Base-by-base conservation (phyloP, 2,329 filamentous ascomycete genomes). In the Venturia effusa region DNA sequence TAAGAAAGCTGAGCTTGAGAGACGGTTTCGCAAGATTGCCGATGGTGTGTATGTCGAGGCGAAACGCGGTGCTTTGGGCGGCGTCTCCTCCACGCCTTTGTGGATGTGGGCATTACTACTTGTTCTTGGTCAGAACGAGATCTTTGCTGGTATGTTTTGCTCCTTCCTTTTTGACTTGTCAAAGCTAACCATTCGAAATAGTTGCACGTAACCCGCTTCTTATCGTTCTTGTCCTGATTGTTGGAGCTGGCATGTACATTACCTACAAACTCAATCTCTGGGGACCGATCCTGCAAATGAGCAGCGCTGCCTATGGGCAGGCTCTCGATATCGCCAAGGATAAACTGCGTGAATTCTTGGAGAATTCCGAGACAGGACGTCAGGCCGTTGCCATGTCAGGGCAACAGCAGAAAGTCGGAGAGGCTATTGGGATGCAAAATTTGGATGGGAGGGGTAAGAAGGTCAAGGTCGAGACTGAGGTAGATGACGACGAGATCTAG, bases 1-100 rank as follows among this genome's bases (percentile, higher is more conserved):
- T 68, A 96, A 97, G 78, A 85, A 90, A 66, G 90, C 96, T 73
- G 92, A 99, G 73, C 83, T 99, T 34, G 90, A 92, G 11, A 88
- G 96, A 17, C 84, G 94, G 64, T 99, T 99, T 83, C 97, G 97
- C 83, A 97, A 97, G 83, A 94, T 91, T 41, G 94, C 94, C 1
- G 94, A 99, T 73, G 94, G 92, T 8, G 93, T 99, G 4, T 99
- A 96, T 71, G 92, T 99, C 51, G 94, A 99, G 78, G 94, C 94
- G 61, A 99, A 99, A 82, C 86, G 94, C 65, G 92, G 93, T 73
- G 94, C 94, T 51, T 95, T 99, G 73, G 94, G 94, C 63, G 92
- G 93, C 64, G 90, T 99, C 70, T 90, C 92, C 4, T 92, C 97
- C 75, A 87, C 99, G 61, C 94, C 94, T 6, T 78, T 96, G 66